Base-by-base conservation (phyloP, 1,284 basidiomycete genomes). In the Cutaneotrichosporon dermatis region DNA sequence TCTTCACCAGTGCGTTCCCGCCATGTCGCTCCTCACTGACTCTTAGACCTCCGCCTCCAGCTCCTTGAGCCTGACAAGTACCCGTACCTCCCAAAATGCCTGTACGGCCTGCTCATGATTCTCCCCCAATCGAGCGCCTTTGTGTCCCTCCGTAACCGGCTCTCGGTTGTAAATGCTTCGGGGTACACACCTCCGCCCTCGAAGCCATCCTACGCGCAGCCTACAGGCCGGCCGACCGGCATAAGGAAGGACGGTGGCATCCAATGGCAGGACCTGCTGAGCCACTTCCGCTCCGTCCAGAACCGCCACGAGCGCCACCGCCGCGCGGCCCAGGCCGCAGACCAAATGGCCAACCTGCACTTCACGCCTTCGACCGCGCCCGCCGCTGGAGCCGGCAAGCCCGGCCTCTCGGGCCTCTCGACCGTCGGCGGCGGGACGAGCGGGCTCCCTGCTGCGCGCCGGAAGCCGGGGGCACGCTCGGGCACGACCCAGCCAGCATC, bases 111-210 rank as follows among this genome's bases (percentile, higher is more conserved):
- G 11, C 82, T 99, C 65, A 99, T 99, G 96, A 82, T 99, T 56
- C 80, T 99, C 8, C 96, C 96, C 0, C 96, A 99, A 80, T 96
- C 92, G 72, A 89, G 89, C 43, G 96, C 96, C 0, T 99, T 99
- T 72, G 86, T 94, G 6, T 97, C 95, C 1, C 82, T 99, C 13
- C 85, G 95, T 40, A 97, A 97, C 75, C 86, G 96, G 39, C 79
- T 99, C 40, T 93, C 89, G 65, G 93, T 94, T 2, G 92, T 99
- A 48, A 95, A 95, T 75, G 91, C 94, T 1, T 86, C 93, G 10
- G 95, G 96, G 0, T 96, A 93, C 76, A 77, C 95, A 4, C 90
- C 95, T 58, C 61, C 60, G 0, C 55, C 56, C 8, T 48, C 56
- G 2, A 55, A 58, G 25, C 64, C 64, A 2, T 41, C 55, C 53